Percentiles rank a stretch among this genome's conserved stretches.
Conservation (phyloP, 352 stramenopile genomes). For the Pythium folliculosum region DNA sequence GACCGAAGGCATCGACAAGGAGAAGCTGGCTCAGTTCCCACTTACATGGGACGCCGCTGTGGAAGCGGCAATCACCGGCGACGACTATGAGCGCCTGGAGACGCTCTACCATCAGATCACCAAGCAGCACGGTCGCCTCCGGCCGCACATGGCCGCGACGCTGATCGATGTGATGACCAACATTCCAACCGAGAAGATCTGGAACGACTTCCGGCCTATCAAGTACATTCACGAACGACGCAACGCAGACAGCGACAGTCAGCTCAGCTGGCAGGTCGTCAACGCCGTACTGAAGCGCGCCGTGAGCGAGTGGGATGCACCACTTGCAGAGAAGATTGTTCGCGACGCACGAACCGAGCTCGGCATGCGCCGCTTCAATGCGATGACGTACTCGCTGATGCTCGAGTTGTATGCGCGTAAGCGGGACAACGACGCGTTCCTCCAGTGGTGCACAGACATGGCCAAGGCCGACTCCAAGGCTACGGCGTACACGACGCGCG, state of each 20-base stretch:
- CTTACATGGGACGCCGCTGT: slow-evolving; percentile 73
- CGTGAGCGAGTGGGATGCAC: slow-evolving; percentile 51
- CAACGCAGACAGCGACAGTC: slow-evolving; percentile 1
- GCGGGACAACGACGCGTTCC: slow-evolving; percentile 49
- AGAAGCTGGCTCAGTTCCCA: slow-evolving; percentile 39
- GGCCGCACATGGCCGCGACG: slow-evolving; percentile 46
- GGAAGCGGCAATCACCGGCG: slow-evolving; percentile 47
- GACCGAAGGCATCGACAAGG: slow-evolving; percentile 44
- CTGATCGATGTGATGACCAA: slow-evolving; percentile 46
- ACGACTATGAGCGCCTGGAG: slow-evolving; percentile 46
- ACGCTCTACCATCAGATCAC: slow-evolving; percentile 53
- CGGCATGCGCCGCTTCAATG: slow-evolving; percentile 44
- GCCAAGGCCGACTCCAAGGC: slow-evolving; percentile 37
- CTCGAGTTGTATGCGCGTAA: slow-evolving; percentile 55
- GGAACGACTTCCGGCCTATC: slow-evolving; percentile 52
- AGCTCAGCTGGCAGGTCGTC: slow-evolving; percentile 42
- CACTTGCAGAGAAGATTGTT: slow-evolving; percentile 59
- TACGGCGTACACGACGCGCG: slow-evolving; percentile 57
- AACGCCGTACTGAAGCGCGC: slow-evolving; percentile 65
- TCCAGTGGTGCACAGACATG: slow-evolving; percentile 55
- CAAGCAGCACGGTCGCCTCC: slow-evolving; percentile 39
- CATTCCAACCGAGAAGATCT: slow-evolving; percentile 52
- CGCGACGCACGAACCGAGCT: slow-evolving; percentile 39
- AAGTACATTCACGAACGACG: slow-evolving; percentile 42
- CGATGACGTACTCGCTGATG: slow-evolving; percentile 79